Evolutionary conservation across 306 rosid genomes (phyloP), one percentile per base, ranked within the genome.

Genomic region (Erythrophleum fordii): DNA sequence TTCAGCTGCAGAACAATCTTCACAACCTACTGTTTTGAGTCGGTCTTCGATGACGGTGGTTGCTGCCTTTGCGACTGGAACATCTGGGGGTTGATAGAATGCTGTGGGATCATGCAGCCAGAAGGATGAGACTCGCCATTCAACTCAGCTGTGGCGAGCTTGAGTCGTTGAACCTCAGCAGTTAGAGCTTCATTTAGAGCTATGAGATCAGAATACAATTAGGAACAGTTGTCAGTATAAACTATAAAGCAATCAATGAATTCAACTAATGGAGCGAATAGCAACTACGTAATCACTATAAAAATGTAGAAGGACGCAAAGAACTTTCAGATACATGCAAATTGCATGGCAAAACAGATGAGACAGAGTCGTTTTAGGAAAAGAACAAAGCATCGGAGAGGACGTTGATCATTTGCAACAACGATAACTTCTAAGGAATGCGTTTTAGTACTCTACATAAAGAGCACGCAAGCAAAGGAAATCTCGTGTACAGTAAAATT

Each of bases 131-230:
- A 86, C 2, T 94, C 95, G 1, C 91, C 92, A 14, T 82, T 85
- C 73, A 92, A 28, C 76, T 92, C 97, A 8, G 93, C 77, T 3
- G 95, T 90, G 41, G 97, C 95, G 31, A 95, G 37, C 86, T 95
- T 95, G 73, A 92, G 88, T 75, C 97, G 87, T 85, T 91, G 98
- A 78, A 95, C 98, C 84, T 95, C 98, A n/a, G 93, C 80, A 6
- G 97, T 95, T 52, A 95, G 83, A 25, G 98, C 97, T 83, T 92
- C 98, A 22, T 92, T 92, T 73, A 95, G 87, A 83, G 98, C 97
- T 95, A 88, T 74, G 80, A 75, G 11, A 84, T 37, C 77, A 78
- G 48, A 75, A 52, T 74, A 82, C 39, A 80, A 35, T 65, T 42
- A 60, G 41, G 59, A 73, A 26, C 44, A 65, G 35, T 78, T 48